Percentiles rank a stretch among this genome's conserved stretches.
phyloP scores from a whole-genome alignment of 495 filamentous ascomycete species.

The Neurospora discreta region DNA sequence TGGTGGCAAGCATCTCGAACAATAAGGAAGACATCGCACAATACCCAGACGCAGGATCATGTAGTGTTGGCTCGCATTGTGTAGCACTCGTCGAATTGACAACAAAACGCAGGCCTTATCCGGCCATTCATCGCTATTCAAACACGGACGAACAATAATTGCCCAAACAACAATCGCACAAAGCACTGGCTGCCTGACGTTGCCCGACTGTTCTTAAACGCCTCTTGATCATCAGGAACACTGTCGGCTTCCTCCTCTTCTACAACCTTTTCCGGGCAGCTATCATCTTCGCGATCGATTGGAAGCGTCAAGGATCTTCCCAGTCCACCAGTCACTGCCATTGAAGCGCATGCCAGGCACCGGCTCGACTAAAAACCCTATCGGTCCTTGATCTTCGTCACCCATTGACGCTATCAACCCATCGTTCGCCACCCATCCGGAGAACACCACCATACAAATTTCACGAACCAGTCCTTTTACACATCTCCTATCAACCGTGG shows the following conservation, averaged over 20 bases:
- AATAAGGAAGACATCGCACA: neutral
- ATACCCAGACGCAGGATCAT: neutral
- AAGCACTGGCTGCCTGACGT: conserved; percentile 3
- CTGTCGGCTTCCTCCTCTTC: conserved; percentile 1
- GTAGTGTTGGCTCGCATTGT: neutral
- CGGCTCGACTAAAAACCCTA: neutral
- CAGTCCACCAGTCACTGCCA: neutral
- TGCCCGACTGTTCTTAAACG: conserved; percentile 2
- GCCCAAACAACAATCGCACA: conserved; percentile 3
- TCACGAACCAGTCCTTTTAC: neutral
- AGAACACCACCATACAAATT: neutral
- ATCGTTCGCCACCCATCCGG: neutral
- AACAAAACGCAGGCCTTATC: neutral
- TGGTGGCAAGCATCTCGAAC: neutral
- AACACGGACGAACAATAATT: neutral
- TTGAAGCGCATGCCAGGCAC: neutral
- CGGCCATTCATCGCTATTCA: neutral
- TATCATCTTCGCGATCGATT: neutral
- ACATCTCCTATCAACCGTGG: neutral
- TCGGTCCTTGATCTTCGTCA: neutral
- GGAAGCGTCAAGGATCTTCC: neutral
- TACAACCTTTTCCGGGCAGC: neutral
- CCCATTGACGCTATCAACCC: neutral
- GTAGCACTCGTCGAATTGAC: neutral
- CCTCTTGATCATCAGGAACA: neutral